phyloP scores from a whole-genome alignment of 163 green algal genomes.

The Trebouxia gelatinosa region DNA sequence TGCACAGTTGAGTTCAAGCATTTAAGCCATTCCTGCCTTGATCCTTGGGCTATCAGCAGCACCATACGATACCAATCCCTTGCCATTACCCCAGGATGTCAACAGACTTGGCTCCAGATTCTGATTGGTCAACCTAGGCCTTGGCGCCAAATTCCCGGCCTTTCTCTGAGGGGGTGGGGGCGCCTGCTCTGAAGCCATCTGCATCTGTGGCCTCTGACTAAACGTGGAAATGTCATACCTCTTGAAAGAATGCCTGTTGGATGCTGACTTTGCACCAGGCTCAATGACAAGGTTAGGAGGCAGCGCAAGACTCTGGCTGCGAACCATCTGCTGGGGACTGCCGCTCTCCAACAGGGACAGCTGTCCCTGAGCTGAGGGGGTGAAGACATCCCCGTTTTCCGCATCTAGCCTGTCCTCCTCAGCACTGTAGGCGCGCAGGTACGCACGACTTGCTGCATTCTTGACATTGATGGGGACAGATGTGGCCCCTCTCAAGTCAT shows the following conservation, averaged over 20 bases:
- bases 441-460: neutral
- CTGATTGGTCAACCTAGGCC: slow-evolving; percentile 1
- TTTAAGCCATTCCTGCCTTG: neutral
- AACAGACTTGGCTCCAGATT: slow-evolving; percentile 1
- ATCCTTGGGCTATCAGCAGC: neutral
- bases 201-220: neutral
- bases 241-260: neutral
- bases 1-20: neutral
- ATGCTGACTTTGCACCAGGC: neutral
- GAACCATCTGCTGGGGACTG: neutral
- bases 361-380: neutral
- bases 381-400: no score
- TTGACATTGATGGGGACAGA: neutral
- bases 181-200: no score
- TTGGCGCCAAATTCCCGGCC: neutral
- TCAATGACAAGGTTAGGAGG: neutral
- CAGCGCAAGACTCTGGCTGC: slow-evolving; percentile 5
- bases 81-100: neutral
- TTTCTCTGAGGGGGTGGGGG: no score
- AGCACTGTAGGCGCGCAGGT: neutral
- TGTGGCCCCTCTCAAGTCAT: neutral
- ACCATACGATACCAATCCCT: neutral
- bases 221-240: neutral
- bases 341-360: neutral
- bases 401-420: neutral